phyloP scores from a whole-genome alignment of 495 filamentous ascomycete species.

The Xylaria sp. region DNA sequence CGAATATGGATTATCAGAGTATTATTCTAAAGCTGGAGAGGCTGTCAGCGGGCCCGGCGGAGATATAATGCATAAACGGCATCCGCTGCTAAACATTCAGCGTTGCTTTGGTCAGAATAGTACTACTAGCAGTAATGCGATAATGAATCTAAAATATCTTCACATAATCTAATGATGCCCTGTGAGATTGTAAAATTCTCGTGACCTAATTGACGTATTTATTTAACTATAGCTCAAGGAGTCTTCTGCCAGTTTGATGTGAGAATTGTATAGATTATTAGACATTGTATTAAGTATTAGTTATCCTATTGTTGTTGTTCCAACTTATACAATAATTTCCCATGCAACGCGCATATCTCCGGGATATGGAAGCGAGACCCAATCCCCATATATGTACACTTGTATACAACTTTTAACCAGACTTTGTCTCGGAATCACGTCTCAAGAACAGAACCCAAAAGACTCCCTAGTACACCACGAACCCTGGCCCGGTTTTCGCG shows the following conservation, averaged over 20 bases:
- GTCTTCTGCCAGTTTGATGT: not conserved
- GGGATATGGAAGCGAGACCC: not conserved
- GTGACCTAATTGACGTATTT: not conserved
- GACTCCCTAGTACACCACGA: constrained; percentile 74
- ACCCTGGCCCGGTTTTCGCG: constrained; percentile 70
- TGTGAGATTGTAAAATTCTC: not conserved
- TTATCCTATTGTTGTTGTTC: not conserved
- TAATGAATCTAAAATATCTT: not conserved
- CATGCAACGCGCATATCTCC: not conserved
- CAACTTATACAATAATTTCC: not conserved
- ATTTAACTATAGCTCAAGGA: not conserved
- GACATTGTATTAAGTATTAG: constrained; percentile 8
- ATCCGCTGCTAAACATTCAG: not conserved
- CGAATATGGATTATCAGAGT: constrained; percentile 51
- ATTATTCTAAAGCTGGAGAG: constrained; percentile 52
- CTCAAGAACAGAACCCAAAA: constrained; percentile 64
- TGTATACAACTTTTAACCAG: not conserved
- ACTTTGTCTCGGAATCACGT: constrained; percentile 12
- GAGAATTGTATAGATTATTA: not conserved
- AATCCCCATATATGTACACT: not conserved
- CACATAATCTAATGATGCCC: not conserved
- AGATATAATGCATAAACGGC: not conserved
- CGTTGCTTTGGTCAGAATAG: not conserved
- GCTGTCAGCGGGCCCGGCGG: constrained; percentile 23
- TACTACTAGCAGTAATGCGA: constrained; percentile 6